phyloP scores from a whole-genome alignment of 1,139 yeast genomes.

The Saccharomyces hybrid region DNA sequence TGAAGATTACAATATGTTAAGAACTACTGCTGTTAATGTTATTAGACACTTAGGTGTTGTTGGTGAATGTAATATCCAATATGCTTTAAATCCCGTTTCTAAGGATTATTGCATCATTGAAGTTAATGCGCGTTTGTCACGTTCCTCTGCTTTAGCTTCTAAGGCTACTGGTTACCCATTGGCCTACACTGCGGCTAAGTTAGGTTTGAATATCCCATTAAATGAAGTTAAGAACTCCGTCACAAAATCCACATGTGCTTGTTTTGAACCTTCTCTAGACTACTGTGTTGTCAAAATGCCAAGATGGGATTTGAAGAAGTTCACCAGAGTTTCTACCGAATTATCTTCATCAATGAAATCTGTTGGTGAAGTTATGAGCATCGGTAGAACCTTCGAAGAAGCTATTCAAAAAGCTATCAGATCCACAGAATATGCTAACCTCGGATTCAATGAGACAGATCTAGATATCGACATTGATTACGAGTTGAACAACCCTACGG shows the following conservation, averaged over 20 bases:
- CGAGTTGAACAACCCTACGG: conserved; percentile 92
- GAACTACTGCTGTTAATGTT: conserved; percentile 96
- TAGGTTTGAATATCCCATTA: conserved; percentile 89
- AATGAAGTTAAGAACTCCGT: conserved; percentile 90
- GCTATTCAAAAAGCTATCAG: conserved; percentile 97
- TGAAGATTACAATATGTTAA: conserved; percentile 95
- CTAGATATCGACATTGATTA: conserved; percentile 85
- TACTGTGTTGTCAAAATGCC: conserved; percentile 97
- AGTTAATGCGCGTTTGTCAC: conserved; percentile 94
- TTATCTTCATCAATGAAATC: conserved; percentile 95
- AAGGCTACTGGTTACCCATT: conserved; percentile 98
- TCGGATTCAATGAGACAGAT: conserved; percentile 86
- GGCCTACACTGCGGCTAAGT: conserved; percentile 96
- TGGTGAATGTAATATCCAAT: conserved; percentile 98
- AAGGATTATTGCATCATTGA: conserved; percentile 96
- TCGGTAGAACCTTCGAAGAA: conserved; percentile 96
- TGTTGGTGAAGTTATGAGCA: conserved; percentile 98
- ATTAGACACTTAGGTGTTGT: conserved; percentile 97
- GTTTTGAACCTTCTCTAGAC: conserved; percentile 96
- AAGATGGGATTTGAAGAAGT: conserved; percentile 97
- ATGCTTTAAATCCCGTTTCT: conserved; percentile 89
- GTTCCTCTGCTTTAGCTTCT: conserved; percentile 97
- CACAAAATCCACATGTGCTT: conserved; percentile 90
- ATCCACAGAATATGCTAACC: conserved; percentile 88
- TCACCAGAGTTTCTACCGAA: conserved; percentile 82